phyloP scores from a whole-genome alignment of 2,329 filamentous ascomycete genomes.

The Onygena corvina region DNA sequence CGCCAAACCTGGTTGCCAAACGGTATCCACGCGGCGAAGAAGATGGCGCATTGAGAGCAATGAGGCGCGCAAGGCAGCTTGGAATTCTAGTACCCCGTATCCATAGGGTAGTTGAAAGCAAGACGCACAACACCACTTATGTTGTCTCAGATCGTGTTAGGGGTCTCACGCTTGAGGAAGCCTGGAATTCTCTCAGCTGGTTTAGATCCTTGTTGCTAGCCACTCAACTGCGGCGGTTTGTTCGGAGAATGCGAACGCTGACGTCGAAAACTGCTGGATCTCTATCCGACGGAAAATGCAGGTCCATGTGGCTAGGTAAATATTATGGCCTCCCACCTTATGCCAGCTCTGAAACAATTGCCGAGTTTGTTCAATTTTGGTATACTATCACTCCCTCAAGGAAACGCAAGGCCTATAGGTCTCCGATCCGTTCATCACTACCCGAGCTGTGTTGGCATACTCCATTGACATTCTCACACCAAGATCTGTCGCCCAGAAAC shows the following conservation, averaged over 20 bases:
- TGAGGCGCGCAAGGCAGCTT: constrained; percentile 15
- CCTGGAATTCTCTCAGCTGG: constrained; percentile 18
- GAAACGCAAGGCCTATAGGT: background rate
- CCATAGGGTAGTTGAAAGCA: constrained; percentile 12
- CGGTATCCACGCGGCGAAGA: constrained; percentile 10
- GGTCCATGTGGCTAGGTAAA: constrained; percentile 19
- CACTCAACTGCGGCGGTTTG: constrained; percentile 17
- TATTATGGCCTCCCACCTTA: constrained; percentile 16
- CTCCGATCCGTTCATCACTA: background rate
- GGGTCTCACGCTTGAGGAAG: constrained; percentile 16
- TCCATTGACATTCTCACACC: constrained; percentile 24
- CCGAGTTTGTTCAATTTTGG: constrained; percentile 18
- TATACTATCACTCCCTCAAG: constrained; percentile 14
- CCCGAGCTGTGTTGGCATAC: constrained; percentile 14
- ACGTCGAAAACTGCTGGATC: constrained; percentile 19
- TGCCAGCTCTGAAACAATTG: constrained; percentile 14
- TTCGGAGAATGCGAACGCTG: constrained; percentile 15
- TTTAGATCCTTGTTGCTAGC: constrained; percentile 15
- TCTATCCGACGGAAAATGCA: constrained; percentile 11
- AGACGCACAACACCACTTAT: constrained; percentile 11
- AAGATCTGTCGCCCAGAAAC: constrained; percentile 25
- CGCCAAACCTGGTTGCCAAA: constrained; percentile 10
- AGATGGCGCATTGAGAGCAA: constrained; percentile 15
- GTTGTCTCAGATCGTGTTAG: constrained; percentile 18
- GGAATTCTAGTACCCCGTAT: constrained; percentile 16